These are phyloP conservation scores for Apodospora peruviana DNA, from an alignment of 495 filamentous ascomycete genomes.

Conservation along the genomic window DNA sequence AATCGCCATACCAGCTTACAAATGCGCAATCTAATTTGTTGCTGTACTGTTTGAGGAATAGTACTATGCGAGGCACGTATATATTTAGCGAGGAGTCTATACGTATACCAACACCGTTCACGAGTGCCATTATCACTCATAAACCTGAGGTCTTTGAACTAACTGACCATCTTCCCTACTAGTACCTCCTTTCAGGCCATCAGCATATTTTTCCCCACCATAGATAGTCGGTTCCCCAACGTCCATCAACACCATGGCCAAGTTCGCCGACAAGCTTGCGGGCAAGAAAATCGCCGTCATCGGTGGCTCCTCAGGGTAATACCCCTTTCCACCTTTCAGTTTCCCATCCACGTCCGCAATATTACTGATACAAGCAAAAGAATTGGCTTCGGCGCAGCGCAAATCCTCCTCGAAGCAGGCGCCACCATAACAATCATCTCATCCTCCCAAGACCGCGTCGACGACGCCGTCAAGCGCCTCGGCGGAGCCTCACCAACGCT, in stretches of 20 bases:
- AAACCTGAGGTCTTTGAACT: too few relatives aligned
- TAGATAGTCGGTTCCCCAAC: too few relatives aligned
- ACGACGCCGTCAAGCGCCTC: constrained; percentile 23
- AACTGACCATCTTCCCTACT: too few relatives aligned
- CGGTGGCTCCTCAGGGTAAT: constrained; percentile 31
- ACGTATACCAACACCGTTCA: too few relatives aligned
- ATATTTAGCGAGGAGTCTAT: too few relatives aligned
- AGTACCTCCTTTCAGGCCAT: too few relatives aligned
- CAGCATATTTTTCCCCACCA: too few relatives aligned
- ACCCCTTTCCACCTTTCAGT: neutral
- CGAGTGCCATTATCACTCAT: too few relatives aligned
- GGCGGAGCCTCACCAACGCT: constrained; percentile 8
- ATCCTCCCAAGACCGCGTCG: constrained; percentile 32
- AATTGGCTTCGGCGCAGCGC: constrained; percentile 47
- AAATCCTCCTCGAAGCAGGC: constrained; percentile 38
- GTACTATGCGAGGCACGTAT: too few relatives aligned
- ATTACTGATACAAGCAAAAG: constrained; percentile 11
- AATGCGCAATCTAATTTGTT: neutral
- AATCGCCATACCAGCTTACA: neutral
- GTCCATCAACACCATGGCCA: too few relatives aligned
- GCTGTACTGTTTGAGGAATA: neutral
- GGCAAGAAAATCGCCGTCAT: constrained; percentile 31
- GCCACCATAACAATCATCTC: constrained; percentile 45
- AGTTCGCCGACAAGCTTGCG: constrained; percentile 25
- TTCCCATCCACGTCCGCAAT: neutral